Percentiles rank a stretch among this genome's conserved stretches.
Conservation (phyloP, 345 rosid species). For the Syzygium grande region DNA sequence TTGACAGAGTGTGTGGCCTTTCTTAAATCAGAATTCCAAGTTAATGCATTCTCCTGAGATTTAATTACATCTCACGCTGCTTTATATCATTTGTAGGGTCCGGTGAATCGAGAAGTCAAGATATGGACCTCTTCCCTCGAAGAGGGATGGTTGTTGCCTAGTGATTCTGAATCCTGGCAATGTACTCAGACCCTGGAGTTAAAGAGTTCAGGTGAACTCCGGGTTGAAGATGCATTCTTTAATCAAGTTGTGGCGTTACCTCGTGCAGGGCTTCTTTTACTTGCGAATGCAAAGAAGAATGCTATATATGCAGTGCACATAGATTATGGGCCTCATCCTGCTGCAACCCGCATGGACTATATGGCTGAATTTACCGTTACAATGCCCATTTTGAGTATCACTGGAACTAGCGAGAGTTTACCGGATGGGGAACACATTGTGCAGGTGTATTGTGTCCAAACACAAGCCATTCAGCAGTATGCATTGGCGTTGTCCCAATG, state of each 20-base stretch:
- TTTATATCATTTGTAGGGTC: constrained; percentile 34
- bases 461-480: constrained; percentile 76
- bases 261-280: constrained; percentile 44
- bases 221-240: constrained; percentile 51
- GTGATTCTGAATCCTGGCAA: constrained; percentile 48
- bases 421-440: constrained; percentile 46
- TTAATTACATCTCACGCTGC: not conserved
- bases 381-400: constrained; percentile 72
- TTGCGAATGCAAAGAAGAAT: constrained; percentile 71
- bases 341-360: constrained; percentile 57
- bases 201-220: constrained; percentile 41
- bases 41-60: not conserved
- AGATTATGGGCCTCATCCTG: constrained; percentile 59
- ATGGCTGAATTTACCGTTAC: constrained; percentile 71
- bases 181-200: constrained; percentile 59
- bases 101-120: constrained; percentile 49
- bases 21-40: not conserved
- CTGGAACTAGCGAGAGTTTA: constrained; percentile 61
- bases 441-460: constrained; percentile 70
- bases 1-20: not conserved
- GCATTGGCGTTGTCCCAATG: constrained; percentile 63
- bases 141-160: constrained; percentile 69
- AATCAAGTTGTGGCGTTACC: constrained; percentile 64
- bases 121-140: constrained; percentile 54
- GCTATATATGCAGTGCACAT: constrained; percentile 62